Conservation (phyloP, 1,284 basidiomycete species). For the Meira miltonrushii region DNA sequence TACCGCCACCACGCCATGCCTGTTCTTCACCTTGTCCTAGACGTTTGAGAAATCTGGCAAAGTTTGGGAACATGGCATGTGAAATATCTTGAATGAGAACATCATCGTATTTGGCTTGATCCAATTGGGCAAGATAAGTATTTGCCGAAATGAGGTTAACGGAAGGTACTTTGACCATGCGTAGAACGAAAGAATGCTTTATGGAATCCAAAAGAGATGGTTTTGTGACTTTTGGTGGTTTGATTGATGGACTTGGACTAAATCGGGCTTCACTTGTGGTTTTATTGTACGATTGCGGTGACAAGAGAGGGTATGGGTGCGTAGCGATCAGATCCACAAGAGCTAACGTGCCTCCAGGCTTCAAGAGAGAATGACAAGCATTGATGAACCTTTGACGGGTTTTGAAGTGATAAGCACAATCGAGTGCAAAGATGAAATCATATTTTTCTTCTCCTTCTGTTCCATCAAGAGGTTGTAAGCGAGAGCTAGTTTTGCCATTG, state of each 20-base stretch:
- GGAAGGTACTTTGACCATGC: constrained; percentile 22
- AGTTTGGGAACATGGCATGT: constrained; percentile 37
- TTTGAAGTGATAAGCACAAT: constrained; percentile 50
- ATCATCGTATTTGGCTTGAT: constrained; percentile 20
- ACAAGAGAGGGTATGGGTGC: constrained; percentile 26
- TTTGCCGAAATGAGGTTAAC: constrained; percentile 28
- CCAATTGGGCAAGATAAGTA: constrained; percentile 23
- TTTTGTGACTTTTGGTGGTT: constrained; percentile 2
- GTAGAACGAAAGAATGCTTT: constrained; percentile 14
- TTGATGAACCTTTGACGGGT: constrained; percentile 31
- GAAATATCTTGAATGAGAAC: constrained; percentile 41
- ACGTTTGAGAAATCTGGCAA: constrained; percentile 30
- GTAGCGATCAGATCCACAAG: constrained; percentile 40
- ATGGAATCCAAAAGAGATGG: constrained; percentile 10
- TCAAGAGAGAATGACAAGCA: constrained; percentile 22
- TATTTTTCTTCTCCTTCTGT: constrained; percentile 13
- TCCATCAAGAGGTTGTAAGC: too few relatives aligned
- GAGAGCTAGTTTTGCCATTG: too few relatives aligned
- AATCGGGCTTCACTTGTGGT: neutral
- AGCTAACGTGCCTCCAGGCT: constrained; percentile 33
- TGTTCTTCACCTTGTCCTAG: constrained; percentile 26
- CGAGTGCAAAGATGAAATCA: constrained; percentile 44
- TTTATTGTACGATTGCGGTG: too few relatives aligned
- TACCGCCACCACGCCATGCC: constrained; percentile 33
- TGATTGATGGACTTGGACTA: constrained; percentile 2